phyloP scores from a whole-genome alignment of 306 rosid species.

The Hippophae tibetana region DNA sequence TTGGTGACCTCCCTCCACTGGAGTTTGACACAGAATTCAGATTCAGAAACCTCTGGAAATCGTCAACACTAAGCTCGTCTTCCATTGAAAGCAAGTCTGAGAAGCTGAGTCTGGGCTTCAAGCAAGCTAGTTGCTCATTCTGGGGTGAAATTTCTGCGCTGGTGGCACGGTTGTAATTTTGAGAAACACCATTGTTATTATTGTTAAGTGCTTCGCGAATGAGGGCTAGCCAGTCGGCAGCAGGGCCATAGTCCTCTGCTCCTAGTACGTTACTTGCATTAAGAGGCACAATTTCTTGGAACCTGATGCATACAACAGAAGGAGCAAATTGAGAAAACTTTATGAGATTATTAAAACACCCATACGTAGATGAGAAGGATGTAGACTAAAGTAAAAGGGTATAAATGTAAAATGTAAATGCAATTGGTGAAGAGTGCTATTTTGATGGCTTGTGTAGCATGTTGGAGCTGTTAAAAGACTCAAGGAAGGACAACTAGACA shows the following conservation, averaged over 20 bases:
- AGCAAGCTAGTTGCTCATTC: conserved; percentile 9
- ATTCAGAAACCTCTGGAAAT: not conserved
- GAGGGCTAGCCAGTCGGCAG: conserved; percentile 57
- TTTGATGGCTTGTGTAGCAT: too few relatives aligned
- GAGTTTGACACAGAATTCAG: conserved; percentile 1
- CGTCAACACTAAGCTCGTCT: conserved; percentile 19
- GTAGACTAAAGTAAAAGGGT: too few relatives aligned
- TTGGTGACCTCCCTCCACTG: conserved; percentile 20
- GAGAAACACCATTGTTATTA: conserved; percentile 4
- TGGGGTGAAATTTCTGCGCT: not conserved
- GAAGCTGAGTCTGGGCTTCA: conserved; percentile 39
- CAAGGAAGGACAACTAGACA: too few relatives aligned
- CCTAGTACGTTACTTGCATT: conserved; percentile 86
- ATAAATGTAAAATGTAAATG: too few relatives aligned
- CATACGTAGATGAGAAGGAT: too few relatives aligned
- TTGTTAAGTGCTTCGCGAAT: conserved; percentile 49
- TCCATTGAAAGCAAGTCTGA: conserved; percentile 37
- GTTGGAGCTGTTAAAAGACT: too few relatives aligned
- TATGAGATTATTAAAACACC: too few relatives aligned
- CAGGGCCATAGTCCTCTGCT: conserved; percentile 69
- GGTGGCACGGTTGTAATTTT: conserved; percentile 2
- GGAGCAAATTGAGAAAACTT: not conserved
- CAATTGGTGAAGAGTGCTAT: too few relatives aligned
- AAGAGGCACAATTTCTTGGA: conserved; percentile 89
- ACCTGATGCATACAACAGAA: conserved; percentile 27